Conservation (phyloP, 2,329 filamentous ascomycete genomes). For the Fusarium sp. region DNA sequence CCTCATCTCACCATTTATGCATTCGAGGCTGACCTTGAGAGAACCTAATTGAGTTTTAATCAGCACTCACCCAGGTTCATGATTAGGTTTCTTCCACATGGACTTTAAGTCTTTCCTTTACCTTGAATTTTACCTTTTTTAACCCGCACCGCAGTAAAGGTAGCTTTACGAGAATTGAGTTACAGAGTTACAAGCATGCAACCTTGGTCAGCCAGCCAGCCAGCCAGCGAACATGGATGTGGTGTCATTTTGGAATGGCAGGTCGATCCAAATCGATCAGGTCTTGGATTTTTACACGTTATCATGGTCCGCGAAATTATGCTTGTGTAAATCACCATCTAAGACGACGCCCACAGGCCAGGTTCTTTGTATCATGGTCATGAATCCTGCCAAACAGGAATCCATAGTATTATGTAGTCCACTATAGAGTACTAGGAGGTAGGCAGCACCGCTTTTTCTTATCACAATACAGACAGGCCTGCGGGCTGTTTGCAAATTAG, state of each 20-base stretch:
- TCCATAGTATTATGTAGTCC: background rate
- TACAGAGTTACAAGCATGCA: conserved; percentile 22
- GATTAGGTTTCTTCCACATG: conserved; percentile 23
- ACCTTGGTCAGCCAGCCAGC: conserved; percentile 15
- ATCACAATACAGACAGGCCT: conserved; percentile 13
- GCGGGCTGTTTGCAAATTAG: conserved; percentile 5
- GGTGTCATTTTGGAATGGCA: conserved; percentile 30
- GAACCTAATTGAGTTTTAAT: conserved; percentile 3
- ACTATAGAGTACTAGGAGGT: background rate
- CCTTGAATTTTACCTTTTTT: background rate
- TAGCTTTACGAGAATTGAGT: conserved; percentile 20
- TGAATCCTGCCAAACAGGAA: conserved; percentile 1
- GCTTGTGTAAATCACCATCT: conserved; percentile 35
- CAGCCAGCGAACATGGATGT: conserved; percentile 15
- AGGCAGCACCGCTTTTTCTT: conserved; percentile 21
- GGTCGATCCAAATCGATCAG: conserved; percentile 35
- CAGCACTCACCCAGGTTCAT: conserved; percentile 9
- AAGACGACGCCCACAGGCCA: background rate
- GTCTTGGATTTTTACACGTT: conserved; percentile 29
- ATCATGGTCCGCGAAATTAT: conserved; percentile 29
- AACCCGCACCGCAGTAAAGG: background rate
- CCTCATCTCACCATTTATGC: conserved; percentile 23
- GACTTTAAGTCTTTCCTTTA: background rate
- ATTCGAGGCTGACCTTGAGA: conserved; percentile 12
- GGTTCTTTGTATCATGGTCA: background rate